Base-by-base conservation (phyloP, 768 basidiomycete species). In the Cyclocybe aegerita region DNA sequence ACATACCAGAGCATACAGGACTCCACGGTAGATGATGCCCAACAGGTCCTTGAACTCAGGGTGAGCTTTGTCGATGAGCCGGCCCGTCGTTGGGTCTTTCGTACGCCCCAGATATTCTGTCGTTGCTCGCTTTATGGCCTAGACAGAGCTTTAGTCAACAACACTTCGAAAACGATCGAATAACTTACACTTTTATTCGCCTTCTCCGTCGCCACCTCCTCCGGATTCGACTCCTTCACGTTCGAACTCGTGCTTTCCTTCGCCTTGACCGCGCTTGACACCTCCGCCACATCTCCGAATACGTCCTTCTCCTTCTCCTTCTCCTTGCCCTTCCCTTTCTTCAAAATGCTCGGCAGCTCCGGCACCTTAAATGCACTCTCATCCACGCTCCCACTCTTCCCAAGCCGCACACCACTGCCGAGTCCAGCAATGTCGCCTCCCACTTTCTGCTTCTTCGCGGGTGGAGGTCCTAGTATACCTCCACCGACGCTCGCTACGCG, bases 121-220 rank as follows among this genome's bases (percentile, higher is more conserved):
- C 3, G 75, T 61, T 0, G 64, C 63, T 44, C 70, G 71, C 58
- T 78, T 80, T 56, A 81, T 74, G 39, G 66, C 65, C 80, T 81
- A 51, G 6, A 49, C 32, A 33, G 39, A 47, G 7, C 39, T 17
- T 10, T 31, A 37, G 43, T 31, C 14, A 32, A 40, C 41, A 39
- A 49, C 49, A 50, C 3, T 11, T 43, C 9, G 15, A 41, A 42
- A 32, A 30, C 44, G 40, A 37, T 23, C 31, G 37, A 49, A 11
- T 14, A 14, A 65, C 76, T 58, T 54, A 87, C 86, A 53, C 74
- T 75, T 64, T 83, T 88, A 60, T 87, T 88, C 4, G 73, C 70
- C 57, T 72, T 78, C 67, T 88, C 85, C 37, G 80, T 58, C 17
- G 55, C 54, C 11, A 60, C 63, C 7, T 49, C 53, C 42, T 61